Conservation (phyloP, 495 filamentous ascomycete species). For the Podospora pseudoanserina region DNA sequence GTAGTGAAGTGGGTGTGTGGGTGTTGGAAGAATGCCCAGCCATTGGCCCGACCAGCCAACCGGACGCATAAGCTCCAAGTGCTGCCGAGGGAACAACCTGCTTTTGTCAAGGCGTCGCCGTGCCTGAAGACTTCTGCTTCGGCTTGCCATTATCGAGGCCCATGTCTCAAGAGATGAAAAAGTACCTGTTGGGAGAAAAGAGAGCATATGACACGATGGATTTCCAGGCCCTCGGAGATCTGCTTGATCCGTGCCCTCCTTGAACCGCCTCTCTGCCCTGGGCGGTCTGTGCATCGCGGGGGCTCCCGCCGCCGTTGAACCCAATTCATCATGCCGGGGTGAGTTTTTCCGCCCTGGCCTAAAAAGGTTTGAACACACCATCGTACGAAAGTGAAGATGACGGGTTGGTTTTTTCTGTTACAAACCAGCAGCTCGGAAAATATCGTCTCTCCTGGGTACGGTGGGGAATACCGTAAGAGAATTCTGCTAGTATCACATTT, state of each 20-base stretch:
- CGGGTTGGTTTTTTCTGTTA: neutral
- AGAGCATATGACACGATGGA: too few relatives aligned
- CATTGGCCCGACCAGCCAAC: neutral
- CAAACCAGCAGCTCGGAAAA: neutral
- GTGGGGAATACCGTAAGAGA: neutral
- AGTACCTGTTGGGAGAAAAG: too few relatives aligned
- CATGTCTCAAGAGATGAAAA: neutral
- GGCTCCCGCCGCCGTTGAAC: neutral
- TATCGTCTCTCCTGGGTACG: neutral
- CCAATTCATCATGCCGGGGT: neutral
- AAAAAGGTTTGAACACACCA: neutral
- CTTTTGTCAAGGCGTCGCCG: neutral
- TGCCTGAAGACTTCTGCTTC: neutral
- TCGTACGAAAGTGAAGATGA: neutral
- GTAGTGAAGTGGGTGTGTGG: too few relatives aligned
- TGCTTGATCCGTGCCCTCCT: neutral
- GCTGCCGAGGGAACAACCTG: neutral
- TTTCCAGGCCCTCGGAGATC: neutral
- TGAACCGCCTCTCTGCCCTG: neutral
- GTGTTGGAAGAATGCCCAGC: neutral
- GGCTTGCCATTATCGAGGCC: neutral
- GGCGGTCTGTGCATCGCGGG: neutral
- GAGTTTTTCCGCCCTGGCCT: neutral
- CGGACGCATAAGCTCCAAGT: neutral
- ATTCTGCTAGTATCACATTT: neutral